Evolutionary conservation across 139 green algal genomes (phyloP).

Genomic region (Tetradesmus obliquus): DNA sequence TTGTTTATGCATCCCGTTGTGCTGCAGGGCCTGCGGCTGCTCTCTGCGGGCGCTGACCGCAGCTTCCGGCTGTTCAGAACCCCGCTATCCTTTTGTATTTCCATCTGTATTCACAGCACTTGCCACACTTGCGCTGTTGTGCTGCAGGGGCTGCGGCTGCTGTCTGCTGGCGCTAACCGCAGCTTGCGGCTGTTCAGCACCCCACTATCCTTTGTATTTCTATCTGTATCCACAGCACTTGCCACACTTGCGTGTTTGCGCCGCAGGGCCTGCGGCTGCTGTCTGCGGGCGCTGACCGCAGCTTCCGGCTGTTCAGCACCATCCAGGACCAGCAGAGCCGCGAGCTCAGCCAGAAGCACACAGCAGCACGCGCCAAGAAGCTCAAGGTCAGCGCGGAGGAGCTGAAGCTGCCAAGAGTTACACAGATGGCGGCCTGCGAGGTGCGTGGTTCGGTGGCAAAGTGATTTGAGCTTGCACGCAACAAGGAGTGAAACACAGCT

Average conservation of each 20-base stretch:
- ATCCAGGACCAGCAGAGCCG: constrained; percentile 95
- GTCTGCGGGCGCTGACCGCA: constrained; percentile 87
- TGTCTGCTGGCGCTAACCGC: constrained; percentile 88
- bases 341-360: constrained; percentile 93
- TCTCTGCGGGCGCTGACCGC: constrained; percentile 91
- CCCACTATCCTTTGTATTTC: neutral
- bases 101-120: neutral
- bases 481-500: neutral
- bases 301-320: constrained; percentile 91
- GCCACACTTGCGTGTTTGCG: no score
- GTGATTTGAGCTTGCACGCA: neutral
- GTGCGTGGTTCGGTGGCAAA: constrained; percentile 30
- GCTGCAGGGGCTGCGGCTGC: constrained; percentile 71
- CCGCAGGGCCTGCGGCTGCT: constrained; percentile 80
- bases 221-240: neutral
- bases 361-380: constrained; percentile 77
- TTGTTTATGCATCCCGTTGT: neutral
- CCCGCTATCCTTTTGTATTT: neutral
- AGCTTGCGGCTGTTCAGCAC: constrained; percentile 89
- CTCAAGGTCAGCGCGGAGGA: constrained; percentile 81
- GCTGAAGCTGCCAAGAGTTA: constrained; percentile 86
- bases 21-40: constrained; percentile 64
- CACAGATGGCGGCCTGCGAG: constrained; percentile 76
- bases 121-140: neutral
- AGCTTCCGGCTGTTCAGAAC: constrained; percentile 91